Evolutionary conservation across 2,329 filamentous ascomycete species (phyloP), one percentile per base, ranked within the genome.

Genomic region (Aspergillus sp.): DNA sequence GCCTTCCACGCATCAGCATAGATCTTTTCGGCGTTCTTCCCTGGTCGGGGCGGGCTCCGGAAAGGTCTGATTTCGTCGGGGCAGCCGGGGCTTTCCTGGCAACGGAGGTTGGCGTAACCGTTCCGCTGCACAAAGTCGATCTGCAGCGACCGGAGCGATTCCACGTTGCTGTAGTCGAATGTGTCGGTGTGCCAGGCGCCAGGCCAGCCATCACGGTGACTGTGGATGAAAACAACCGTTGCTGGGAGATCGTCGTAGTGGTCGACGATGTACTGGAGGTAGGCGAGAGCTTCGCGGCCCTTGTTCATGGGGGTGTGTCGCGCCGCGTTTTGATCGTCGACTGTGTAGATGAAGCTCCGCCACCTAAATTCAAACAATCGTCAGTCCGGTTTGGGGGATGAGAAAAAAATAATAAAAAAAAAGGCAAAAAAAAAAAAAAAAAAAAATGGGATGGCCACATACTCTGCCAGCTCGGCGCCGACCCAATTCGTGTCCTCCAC

Each of bases 101-200:
- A 87, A 51, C 85, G 81, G 52, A 87, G 74, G 64, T 85, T 87
- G 63, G 82, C 80, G 67, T 85, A 87, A 15, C 84, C 84, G 49
- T 77, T 71, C 46, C 76, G 67, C 41, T 77, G 75, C 3, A 87
- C 76, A 57, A 81, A 79, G 12, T 80, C 72, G 35, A 81, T 68
- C 24, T 78, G 79, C 24, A 86, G 75, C 35, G 74, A 72, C 46
- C 76, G 78, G 40, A 86, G 75, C 4, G 80, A 75, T 3, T 79
- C 75, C 15, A 85, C 76, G 17, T 79, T 80, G 70, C 83, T 82
- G 74, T 83, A 80, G 53, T 81, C 76, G 50, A 79, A 78, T 57
- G 80, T 79, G 60, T 85, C 82, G 66, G 84, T 85, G 70, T 86
- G 84, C 83, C 83, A 85, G 37, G 80, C 76, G 46, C 56, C 66